Evolutionary conservation across 345 rosid genomes (phyloP).

Genomic region (Aquilaria sinensis): DNA sequence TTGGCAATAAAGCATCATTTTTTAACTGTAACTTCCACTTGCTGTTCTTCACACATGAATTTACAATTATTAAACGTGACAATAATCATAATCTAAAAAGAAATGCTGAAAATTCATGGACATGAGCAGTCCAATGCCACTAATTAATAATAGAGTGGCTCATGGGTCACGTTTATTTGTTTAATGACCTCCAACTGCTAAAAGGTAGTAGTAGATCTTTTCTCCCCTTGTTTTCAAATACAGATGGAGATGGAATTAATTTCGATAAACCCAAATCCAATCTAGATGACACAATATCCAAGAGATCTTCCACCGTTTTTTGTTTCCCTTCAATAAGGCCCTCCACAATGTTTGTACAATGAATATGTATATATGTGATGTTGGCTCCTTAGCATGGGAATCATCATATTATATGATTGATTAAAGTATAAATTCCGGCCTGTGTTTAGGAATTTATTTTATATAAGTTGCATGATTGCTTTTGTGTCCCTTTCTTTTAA

Average conservation of each 20-base stretch:
- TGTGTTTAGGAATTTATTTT: too few relatives aligned
- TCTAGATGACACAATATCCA: conserved; percentile 9
- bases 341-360: too few relatives aligned
- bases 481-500: too few relatives aligned
- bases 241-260: conserved; percentile 1
- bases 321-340: too few relatives aligned
- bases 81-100: background rate
- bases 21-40: background rate
- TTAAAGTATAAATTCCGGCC: too few relatives aligned
- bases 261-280: conserved; percentile 18
- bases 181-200: background rate
- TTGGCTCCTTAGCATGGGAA: too few relatives aligned
- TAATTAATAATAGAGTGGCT: background rate
- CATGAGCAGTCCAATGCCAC: background rate
- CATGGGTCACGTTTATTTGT: conserved; percentile 5
- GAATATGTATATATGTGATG: too few relatives aligned
- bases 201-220: background rate
- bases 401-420: too few relatives aligned
- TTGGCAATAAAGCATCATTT: background rate
- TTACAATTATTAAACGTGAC: background rate
- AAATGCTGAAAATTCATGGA: background rate
- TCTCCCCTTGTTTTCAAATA: background rate
- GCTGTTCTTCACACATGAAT: background rate
- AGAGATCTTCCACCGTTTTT: background rate
- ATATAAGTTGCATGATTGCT: too few relatives aligned